A percentile compares a stretch with the other conserved stretches of the same genome.
Conservation (phyloP, 768 basidiomycete species). For the Piloderma croceum region DNA sequence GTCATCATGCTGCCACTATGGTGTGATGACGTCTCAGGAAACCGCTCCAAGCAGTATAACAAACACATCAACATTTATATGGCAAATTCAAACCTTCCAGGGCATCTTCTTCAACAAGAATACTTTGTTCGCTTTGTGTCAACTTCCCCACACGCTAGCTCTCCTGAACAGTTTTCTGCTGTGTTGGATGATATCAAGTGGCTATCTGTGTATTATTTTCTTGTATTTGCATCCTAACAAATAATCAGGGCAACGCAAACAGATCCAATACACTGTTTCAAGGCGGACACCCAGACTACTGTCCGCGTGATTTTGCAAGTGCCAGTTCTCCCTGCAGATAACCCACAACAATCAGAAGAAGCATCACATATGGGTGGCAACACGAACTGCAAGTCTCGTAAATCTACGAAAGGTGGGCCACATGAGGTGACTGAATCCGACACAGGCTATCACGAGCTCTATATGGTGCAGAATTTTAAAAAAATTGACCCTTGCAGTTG, state of each 20-base stretch:
- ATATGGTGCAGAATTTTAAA: slow-evolving; percentile 1
- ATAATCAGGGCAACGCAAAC: slow-evolving; percentile 5
- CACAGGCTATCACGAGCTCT: slow-evolving; percentile 6
- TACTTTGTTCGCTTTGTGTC: slow-evolving; percentile 18
- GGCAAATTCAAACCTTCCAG: slow-evolving; percentile 23
- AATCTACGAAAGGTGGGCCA: slow-evolving; percentile 9
- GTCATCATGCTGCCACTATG: slow-evolving; percentile 11
- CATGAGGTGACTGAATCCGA: slow-evolving; percentile 5
- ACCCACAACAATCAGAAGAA: slow-evolving; percentile 17
- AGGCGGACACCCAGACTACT: slow-evolving; percentile 2
- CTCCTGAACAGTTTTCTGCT: slow-evolving; percentile 8
- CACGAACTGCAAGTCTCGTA: slow-evolving; percentile 10
- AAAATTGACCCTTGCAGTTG: too few relatives aligned
- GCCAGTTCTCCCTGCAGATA: slow-evolving; percentile 11
- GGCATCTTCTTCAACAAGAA: slow-evolving; percentile 14
- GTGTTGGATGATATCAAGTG: not conserved
- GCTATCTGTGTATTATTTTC: not conserved
- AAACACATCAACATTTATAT: slow-evolving; percentile 30
- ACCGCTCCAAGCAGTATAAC: slow-evolving; percentile 33
- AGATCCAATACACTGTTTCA: slow-evolving; percentile 4
- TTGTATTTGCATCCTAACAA: not conserved
- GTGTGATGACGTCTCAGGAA: slow-evolving; percentile 31
- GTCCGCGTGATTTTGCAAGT: slow-evolving; percentile 5
- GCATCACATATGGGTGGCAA: slow-evolving; percentile 10
- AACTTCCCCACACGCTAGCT: slow-evolving; percentile 16